phyloP scores from a whole-genome alignment of 257 asterid genomes.

The Cruciata laevipes region DNA sequence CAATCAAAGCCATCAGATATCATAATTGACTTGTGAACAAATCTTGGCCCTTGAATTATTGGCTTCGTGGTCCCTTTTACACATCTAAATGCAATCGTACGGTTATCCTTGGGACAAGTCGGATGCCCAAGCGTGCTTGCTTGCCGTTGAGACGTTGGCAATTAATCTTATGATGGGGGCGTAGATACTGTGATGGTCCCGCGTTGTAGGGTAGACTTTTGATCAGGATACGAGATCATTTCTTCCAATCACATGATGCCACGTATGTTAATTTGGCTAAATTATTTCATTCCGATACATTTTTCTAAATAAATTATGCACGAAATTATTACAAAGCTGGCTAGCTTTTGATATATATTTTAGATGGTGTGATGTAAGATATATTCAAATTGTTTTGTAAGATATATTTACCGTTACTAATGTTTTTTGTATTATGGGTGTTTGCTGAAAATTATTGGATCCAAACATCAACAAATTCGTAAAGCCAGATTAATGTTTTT shows the following conservation, averaged over 20 bases:
- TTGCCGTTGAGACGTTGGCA: constrained; percentile 28
- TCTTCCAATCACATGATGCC: constrained; percentile 17
- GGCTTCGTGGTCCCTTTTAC: constrained; percentile 30
- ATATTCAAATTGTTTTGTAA: no score
- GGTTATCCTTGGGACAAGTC: constrained; percentile 28
- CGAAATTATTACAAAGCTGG: background rate
- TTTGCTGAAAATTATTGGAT: no score
- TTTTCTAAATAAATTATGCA: background rate
- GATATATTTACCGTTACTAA: no score
- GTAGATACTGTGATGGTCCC: constrained; percentile 29
- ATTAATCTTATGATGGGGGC: constrained; percentile 21
- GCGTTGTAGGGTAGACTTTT: constrained; percentile 15
- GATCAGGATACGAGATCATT: constrained; percentile 14
- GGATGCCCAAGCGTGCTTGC: constrained; percentile 22
- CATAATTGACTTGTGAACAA: constrained; percentile 6
- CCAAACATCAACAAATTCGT: no score
- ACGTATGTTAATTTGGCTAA: background rate
- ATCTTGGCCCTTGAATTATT: constrained; percentile 18
- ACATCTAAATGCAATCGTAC: constrained; percentile 28
- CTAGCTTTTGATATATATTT: background rate
- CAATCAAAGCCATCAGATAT: constrained; percentile 17
- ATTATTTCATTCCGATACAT: no score
- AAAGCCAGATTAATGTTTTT: no score
- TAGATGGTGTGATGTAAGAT: background rate
- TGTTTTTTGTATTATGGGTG: no score